These are phyloP conservation scores for Boletus speciosus DNA, from an alignment of 768 basidiomycete genomes.

Conservation along the genomic window DNA sequence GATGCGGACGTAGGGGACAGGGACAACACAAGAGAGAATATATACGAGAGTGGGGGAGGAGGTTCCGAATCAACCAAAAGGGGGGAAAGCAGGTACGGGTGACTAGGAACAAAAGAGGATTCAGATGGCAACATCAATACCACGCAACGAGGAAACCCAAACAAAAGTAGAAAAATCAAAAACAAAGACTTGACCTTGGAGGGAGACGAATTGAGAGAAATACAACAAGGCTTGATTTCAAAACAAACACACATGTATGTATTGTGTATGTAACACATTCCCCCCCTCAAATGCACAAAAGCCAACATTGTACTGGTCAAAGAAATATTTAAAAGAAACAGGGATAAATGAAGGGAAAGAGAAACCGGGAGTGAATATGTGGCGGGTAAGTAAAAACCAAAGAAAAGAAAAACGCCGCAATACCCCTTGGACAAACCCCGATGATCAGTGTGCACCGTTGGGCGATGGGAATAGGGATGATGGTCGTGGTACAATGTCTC, in stretches of 20 bases:
- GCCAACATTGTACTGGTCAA: constrained; percentile 27
- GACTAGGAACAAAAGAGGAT: not conserved
- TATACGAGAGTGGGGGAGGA: not conserved
- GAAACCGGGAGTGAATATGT: constrained; percentile 10
- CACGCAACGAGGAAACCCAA: not conserved
- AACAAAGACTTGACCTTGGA: not conserved
- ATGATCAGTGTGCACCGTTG: constrained; percentile 32
- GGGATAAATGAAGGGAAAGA: constrained; percentile 24
- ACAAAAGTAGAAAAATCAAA: not conserved
- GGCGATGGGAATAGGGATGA: constrained; percentile 39
- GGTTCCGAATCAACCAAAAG: not conserved
- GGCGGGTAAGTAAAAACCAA: not conserved
- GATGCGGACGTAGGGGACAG: not conserved
- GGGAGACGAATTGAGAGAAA: not conserved
- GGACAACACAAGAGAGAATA: not conserved
- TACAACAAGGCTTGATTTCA: constrained; percentile 15
- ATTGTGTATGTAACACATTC: constrained; percentile 18
- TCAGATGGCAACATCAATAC: not conserved
- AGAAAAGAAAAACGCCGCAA: not conserved
- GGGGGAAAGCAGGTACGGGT: no score
- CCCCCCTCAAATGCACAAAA: constrained; percentile 21
- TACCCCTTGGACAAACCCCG: constrained; percentile 4
- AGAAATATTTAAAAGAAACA: constrained; percentile 22
- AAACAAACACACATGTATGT: constrained; percentile 15
- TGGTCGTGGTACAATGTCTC: constrained; percentile 40